Evolutionary conservation across 2,329 filamentous ascomycete species (phyloP).

Genomic region (Thielaviopsis populi): DNA sequence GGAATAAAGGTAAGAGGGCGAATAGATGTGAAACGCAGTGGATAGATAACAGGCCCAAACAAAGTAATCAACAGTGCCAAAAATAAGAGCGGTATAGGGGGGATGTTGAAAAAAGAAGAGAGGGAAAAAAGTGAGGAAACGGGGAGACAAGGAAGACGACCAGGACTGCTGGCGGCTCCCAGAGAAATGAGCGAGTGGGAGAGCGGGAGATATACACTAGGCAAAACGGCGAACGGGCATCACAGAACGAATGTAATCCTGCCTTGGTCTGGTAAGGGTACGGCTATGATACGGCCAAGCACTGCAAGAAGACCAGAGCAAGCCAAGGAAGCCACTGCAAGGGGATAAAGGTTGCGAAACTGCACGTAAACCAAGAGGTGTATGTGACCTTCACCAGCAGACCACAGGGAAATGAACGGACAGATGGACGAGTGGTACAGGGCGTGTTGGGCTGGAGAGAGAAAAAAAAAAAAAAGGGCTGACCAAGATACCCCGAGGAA

Average conservation of each 20-base stretch:
- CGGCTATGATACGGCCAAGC: not conserved
- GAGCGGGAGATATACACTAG: conserved; percentile 6
- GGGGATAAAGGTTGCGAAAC: not conserved
- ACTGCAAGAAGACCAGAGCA: not conserved
- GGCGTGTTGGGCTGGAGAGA: not conserved
- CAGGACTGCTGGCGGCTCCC: not conserved
- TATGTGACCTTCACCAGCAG: not conserved
- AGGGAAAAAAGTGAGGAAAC: not conserved
- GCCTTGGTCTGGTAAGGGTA: not conserved
- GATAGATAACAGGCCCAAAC: not conserved
- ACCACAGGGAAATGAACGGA: not conserved
- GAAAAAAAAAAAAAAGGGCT: not conserved
- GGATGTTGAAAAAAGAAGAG: not conserved
- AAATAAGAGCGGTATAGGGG: conserved; percentile 1
- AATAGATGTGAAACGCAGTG: not conserved
- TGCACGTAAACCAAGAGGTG: not conserved
- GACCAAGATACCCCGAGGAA: not conserved
- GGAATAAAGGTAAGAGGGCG: not conserved
- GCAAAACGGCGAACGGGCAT: conserved; percentile 1
- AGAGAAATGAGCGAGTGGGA: conserved; percentile 7
- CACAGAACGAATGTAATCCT: conserved; percentile 8
- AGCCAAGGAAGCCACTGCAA: not conserved
- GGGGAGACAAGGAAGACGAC: conserved; percentile 2
- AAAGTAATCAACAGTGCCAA: not conserved
- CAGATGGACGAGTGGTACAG: not conserved